Evolutionary conservation across 192 early-diverging fungal species (phyloP).

Genomic region (Coemansia sp.): DNA sequence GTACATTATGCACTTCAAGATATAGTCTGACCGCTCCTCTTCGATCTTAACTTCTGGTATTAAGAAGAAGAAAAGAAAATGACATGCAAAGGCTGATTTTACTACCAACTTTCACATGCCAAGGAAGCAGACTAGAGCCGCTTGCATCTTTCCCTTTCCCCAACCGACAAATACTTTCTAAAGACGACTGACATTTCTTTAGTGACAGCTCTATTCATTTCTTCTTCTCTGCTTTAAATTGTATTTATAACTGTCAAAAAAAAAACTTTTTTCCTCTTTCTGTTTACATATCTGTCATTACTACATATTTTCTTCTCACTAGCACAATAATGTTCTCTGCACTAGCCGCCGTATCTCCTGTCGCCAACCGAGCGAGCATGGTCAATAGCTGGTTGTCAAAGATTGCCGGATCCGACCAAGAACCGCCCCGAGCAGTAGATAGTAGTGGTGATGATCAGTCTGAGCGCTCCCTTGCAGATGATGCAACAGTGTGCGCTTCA

Average conservation of each 20-base stretch:
- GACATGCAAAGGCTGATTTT: background rate
- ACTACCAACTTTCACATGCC: background rate
- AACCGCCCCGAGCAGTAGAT: background rate
- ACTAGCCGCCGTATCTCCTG: slow-evolving; percentile 1
- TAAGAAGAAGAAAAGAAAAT: background rate
- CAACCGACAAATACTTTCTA: background rate
- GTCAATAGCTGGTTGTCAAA: slow-evolving; percentile 14
- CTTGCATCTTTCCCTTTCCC: background rate
- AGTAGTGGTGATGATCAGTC: background rate
- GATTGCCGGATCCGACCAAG: slow-evolving; percentile 9
- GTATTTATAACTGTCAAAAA: too few species aligned
- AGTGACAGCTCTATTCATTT: background rate
- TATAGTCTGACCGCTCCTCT: background rate
- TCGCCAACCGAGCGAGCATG: background rate
- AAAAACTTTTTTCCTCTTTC: background rate
- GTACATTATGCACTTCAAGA: background rate
- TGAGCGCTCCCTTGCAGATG: slow-evolving; percentile 6
- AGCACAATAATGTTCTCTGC: slow-evolving; percentile 1
- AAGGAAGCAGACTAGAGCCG: background rate
- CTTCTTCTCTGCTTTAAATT: background rate
- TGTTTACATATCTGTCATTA: background rate
- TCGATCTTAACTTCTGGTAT: background rate
- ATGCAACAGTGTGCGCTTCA: slow-evolving; percentile 15
- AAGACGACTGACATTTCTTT: background rate
- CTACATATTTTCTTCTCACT: background rate